Conservation (phyloP, 129 eudicot genomes). For the Flaveria sonorensis region DNA sequence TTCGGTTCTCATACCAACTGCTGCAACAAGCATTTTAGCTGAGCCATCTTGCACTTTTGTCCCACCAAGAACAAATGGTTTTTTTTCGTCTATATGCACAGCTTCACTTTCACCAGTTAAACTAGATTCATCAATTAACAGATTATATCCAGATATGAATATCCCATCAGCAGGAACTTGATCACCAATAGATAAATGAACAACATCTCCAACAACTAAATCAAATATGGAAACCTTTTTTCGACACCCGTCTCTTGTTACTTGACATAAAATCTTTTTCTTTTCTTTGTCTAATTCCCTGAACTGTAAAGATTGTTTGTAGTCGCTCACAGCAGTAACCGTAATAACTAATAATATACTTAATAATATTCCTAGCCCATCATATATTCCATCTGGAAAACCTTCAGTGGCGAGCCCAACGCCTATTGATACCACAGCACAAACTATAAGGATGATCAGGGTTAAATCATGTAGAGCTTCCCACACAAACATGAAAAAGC, state of each 20-base stretch:
- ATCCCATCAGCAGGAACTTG: constrained; percentile 94
- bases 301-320: constrained; percentile 83
- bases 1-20: constrained; percentile 98
- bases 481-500: constrained; percentile 82
- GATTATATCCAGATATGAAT: constrained; percentile 74
- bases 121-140: constrained; percentile 83
- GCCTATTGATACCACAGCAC: constrained; percentile 85
- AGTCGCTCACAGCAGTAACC: constrained; percentile 90
- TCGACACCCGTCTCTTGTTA: constrained; percentile 77
- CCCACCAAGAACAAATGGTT: constrained; percentile 82
- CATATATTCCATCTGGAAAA: constrained; percentile 80
- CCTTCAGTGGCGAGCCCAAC: constrained; percentile 93
- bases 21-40: constrained; percentile 84
- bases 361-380: constrained; percentile 76
- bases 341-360: constrained; percentile 74
- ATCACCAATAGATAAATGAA: constrained; percentile 76
- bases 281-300: constrained; percentile 88
- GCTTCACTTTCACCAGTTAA: constrained; percentile 85
- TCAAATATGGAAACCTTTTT: constrained; percentile 79
- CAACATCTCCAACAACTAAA: constrained; percentile 89
- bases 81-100: constrained; percentile 45
- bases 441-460: constrained; percentile 78
- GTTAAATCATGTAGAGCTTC: constrained; percentile 90
- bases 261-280: constrained; percentile 75
- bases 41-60: constrained; percentile 94